These are phyloP conservation scores for Copromyces sp. DNA, from an alignment of 495 filamentous ascomycete genomes.

Conservation along the genomic window DNA sequence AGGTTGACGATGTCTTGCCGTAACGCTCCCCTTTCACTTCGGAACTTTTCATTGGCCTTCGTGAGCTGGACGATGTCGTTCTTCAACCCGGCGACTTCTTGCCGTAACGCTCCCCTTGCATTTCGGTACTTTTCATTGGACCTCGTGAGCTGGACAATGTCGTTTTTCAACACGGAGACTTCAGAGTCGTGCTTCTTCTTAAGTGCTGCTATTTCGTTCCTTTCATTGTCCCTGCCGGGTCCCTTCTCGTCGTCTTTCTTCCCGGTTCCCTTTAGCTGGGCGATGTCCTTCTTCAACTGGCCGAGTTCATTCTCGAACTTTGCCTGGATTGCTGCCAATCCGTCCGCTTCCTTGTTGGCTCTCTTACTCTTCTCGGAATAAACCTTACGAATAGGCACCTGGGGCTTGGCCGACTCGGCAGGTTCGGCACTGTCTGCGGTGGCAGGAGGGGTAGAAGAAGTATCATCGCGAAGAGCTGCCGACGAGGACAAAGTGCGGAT, in stretches of 20 bases:
- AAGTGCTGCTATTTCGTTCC: too few species aligned
- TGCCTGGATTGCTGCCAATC: not conserved
- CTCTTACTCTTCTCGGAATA: not conserved
- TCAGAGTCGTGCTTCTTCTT: too few species aligned
- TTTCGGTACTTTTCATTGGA: not conserved
- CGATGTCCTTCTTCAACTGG: not conserved
- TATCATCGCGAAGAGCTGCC: not conserved
- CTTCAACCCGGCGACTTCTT: too few species aligned
- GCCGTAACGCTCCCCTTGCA: not conserved
- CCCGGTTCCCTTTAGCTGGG: not conserved
- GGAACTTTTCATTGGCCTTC: not conserved
- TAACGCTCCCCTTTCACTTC: not conserved
- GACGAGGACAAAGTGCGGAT: not conserved
- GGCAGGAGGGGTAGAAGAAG: not conserved
- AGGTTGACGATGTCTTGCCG: not conserved
- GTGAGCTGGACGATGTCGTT: not conserved
- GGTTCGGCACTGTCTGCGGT: not conserved
- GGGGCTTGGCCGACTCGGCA: not conserved
- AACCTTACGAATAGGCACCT: not conserved
- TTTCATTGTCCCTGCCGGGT: too few species aligned
- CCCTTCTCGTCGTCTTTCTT: too few species aligned
- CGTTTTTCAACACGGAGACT: not conserved
- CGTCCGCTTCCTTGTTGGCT: not conserved
- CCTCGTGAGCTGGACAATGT: not conserved
- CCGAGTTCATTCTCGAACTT: not conserved